Conservation (phyloP, 192 early-diverging fungal genomes). For the Coemansia sp. region DNA sequence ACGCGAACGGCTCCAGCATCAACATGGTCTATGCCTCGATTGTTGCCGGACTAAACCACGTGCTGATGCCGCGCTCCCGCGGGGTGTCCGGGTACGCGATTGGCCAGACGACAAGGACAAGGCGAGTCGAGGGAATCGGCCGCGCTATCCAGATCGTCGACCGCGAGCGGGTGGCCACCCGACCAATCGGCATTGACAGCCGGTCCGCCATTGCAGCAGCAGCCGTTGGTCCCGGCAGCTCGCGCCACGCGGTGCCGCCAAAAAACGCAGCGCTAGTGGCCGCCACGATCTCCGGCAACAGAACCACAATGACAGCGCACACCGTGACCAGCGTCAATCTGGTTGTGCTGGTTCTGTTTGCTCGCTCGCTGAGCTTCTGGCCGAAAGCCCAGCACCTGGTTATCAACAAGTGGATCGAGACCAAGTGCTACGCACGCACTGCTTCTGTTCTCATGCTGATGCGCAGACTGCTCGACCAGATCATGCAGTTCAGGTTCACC, state of each 20-base stretch:
- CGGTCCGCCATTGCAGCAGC: not conserved
- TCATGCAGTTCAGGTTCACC: conserved; percentile 19
- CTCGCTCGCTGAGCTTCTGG: conserved; percentile 25
- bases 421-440: conserved; percentile 17
- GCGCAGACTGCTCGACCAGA: conserved; percentile 6
- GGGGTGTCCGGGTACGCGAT: conserved; percentile 1
- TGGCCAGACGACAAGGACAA: conserved; percentile 15
- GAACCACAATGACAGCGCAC: conserved; percentile 14
- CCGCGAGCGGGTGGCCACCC: conserved; percentile 16
- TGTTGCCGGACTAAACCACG: conserved; percentile 21
- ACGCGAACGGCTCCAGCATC: conserved; percentile 8
- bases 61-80: conserved; percentile 15
- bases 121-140: conserved; percentile 15
- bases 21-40: conserved; percentile 32
- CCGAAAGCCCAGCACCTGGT: conserved; percentile 19
- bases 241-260: not conserved
- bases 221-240: not conserved
- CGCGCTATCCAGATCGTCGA: conserved; percentile 19
- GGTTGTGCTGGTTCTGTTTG: conserved; percentile 11
- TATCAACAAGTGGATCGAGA: conserved; percentile 29
- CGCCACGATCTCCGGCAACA: conserved; percentile 10
- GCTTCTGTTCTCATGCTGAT: conserved; percentile 19
- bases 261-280: conserved; percentile 13
- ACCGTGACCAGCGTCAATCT: conserved; percentile 13
- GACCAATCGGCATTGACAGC: conserved; percentile 9